Evolutionary conservation across 257 asterid species (phyloP), one percentile per base, ranked within the genome.

Genomic region (Capsicum rhomboideum): DNA sequence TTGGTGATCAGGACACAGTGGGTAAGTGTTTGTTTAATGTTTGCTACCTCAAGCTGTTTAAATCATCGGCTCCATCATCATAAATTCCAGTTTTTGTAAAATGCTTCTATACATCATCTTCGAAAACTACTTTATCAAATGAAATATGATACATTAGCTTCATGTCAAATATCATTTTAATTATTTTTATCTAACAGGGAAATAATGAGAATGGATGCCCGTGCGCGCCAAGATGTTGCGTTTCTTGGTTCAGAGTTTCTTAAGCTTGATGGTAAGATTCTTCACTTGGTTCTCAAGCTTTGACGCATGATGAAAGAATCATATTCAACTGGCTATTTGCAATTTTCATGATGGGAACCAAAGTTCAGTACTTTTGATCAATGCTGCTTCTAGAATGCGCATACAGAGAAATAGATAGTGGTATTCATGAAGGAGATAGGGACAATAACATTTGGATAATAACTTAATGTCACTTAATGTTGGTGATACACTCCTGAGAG

Each of bases 161-260:
- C 71, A 28, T 59, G 34, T 64, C n/a, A 79, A 83, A 21, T 67
- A 78, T 78, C 50, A 83, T 68, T 82, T 80, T 40, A 87, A 74
- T 74, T 79, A 42, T 29, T 71, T 64, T 83, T 40, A 85, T 80
- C 79, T 84, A 74, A 84, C 82, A 94, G 99, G 86, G 89, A 96
- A 89, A 87, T 96, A 86, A 89, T 87, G 97, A 93, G 90, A 89
- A 85, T 94, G 94, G 93, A 94, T 86, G 98, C 95, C 78, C 99
- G 99, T 80, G 99, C 94, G 28, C 94, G 97, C 79, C 95, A 90
- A 87, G 99, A 96, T 59, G 93, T 96, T 84, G 99, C 99, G 4
- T 86, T 96, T 91, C 94, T 96, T 74, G 93, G 98, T 85, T 87
- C 94, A 34, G 97, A 90, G 88, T 93, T 96, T 89, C 98, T 96